Conservation (phyloP, 192 early-diverging fungal genomes). For the Helicostylum pulchrum region DNA sequence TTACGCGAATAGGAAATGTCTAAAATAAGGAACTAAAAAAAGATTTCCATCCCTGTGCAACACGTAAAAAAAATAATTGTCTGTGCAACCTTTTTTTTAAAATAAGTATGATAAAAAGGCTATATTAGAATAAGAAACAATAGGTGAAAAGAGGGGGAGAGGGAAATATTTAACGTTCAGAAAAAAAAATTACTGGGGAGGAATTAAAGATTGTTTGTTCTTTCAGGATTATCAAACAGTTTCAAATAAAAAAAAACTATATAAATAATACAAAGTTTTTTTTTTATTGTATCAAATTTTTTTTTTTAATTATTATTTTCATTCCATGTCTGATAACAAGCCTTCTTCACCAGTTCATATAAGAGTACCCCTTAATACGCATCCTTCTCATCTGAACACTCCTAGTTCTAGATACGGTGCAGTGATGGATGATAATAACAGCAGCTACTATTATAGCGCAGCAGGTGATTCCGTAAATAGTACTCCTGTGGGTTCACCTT, state of each 20-base stretch:
- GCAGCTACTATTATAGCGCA: slow-evolving; percentile 3
- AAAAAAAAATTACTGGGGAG: no score
- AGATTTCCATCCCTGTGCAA: no score
- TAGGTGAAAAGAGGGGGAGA: neutral
- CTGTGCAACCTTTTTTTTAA: neutral
- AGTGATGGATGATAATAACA: neutral
- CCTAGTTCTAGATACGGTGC: neutral
- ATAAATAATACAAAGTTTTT: neutral
- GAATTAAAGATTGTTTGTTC: no score
- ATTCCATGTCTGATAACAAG: neutral
- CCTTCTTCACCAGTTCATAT: slow-evolving; percentile 4
- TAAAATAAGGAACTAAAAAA: no score
- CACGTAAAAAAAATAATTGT: no score
- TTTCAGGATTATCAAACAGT: neutral
- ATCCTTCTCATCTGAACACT: slow-evolving; percentile 9
- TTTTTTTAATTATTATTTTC: neutral
- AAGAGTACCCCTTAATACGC: slow-evolving; percentile 12
- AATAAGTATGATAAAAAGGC: neutral
- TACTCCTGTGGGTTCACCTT: neutral
- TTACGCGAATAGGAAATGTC: no score
- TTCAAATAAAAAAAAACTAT: slow-evolving; percentile 1
- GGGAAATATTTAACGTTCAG: no score
- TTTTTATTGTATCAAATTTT: neutral
- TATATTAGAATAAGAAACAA: neutral
- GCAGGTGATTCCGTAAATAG: neutral